Percentiles rank a stretch among this genome's conserved stretches.
phyloP scores from a whole-genome alignment of 371 early-diverging fungal species.

The Batkoa obscura region DNA sequence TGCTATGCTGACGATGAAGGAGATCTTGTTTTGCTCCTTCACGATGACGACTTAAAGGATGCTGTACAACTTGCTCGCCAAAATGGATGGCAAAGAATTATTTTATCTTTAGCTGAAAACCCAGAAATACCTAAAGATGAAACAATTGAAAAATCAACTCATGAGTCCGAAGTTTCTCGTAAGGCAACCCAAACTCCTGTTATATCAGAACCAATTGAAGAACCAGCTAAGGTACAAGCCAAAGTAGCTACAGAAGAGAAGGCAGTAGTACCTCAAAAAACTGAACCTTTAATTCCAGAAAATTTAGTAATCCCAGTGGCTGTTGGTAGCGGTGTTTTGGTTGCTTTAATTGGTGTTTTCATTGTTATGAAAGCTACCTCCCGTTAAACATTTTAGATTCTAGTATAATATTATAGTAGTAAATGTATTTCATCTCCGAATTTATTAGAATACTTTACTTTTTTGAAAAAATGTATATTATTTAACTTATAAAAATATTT shows the following conservation, averaged over 20 bases:
- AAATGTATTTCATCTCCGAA: neutral
- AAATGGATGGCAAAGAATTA: slow-evolving; percentile 27
- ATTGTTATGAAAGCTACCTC: neutral
- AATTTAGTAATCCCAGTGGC: slow-evolving; percentile 37
- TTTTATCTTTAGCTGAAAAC: slow-evolving; percentile 15
- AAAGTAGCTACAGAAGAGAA: neutral
- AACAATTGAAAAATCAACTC: neutral
- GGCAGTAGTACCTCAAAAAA: neutral
- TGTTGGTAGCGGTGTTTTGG: slow-evolving; percentile 9
- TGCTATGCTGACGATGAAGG: slow-evolving; percentile 64
- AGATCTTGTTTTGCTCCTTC: slow-evolving; percentile 41
- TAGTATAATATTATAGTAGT: neutral
- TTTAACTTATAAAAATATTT: neutral
- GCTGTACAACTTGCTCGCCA: slow-evolving; percentile 52
- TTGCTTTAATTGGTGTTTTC: slow-evolving; percentile 1
- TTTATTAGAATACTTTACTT: neutral
- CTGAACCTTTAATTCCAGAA: slow-evolving; percentile 18
- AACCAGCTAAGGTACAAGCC: neutral
- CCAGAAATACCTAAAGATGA: neutral
- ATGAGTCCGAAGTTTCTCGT: neutral
- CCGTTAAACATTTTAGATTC: neutral
- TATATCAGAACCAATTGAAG: neutral
- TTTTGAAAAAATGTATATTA: neutral
- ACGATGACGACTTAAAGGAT: slow-evolving; percentile 45
- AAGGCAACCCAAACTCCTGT: neutral